Base-by-base conservation (phyloP, 352 stramenopile species). In the Peronospora farinosa region DNA sequence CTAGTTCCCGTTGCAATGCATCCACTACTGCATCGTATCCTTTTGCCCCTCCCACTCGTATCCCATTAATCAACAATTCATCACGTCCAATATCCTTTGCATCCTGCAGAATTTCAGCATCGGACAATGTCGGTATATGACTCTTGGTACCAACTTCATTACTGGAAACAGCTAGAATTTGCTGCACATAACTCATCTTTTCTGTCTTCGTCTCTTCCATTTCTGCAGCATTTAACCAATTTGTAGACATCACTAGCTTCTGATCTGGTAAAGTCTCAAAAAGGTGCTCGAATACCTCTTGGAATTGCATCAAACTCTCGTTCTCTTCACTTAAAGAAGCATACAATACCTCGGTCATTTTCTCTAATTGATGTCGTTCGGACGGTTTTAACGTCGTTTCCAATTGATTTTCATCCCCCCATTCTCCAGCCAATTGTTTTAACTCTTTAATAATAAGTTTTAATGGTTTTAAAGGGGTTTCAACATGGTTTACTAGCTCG, bases 51-150 rank as follows among this genome's bases (percentile, higher is more conserved):
- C 65, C 42, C 5, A 84, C 57, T 0, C 60, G 48, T 17, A 72
- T 40, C 2, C 78, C 78, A 58, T 88, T 84, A 21, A 92, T 70
- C n/a, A 72, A 15, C 7, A 92, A 28, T 32, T 88, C 74, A 49
- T 92, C 80, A n/a, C 80, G 75, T 30, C 69, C 60, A 47, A 92
- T 80, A 56, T 92, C 80, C 53, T 92, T 92, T 6, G 80, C 67
- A 47, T 92, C 80, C 51, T 92, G 80, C 42, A 86, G 86, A 21
- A 63, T 70, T 40, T 88, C 61, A 0, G 72, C 72, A 7, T 87
- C 74, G 0, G 69, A 70, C 3, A 88, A 53, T 4, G 21, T 59
- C 6, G 21, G 75, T 17, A 52, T 54, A 28, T 32, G 43, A 27
- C 25, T 47, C 8, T 9, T 7, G n/a, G 53, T 57, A 12, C 8